A percentile compares a stretch with the other conserved stretches of the same genome.
Conservation (phyloP, 2,329 filamentous ascomycete species). For the Septoria petroselini region DNA sequence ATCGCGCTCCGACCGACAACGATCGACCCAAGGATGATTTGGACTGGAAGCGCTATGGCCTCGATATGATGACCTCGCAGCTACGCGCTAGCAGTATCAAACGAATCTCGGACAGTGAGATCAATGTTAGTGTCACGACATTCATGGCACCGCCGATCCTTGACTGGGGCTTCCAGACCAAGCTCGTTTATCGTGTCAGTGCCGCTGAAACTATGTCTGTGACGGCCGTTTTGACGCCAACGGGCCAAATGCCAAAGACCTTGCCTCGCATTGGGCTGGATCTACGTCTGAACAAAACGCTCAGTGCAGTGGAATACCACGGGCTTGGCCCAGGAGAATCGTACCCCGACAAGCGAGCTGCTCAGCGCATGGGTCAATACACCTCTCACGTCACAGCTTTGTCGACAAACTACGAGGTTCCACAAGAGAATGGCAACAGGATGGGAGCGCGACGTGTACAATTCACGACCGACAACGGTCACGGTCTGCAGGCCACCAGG, state of each 20-base stretch:
- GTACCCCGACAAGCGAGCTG: constrained; percentile 62
- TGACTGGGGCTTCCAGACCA: constrained; percentile 51
- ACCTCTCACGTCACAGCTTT: constrained; percentile 48
- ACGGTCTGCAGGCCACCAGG: constrained; percentile 37
- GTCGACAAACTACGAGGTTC: constrained; percentile 60
- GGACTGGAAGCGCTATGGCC: constrained; percentile 53
- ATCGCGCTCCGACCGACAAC: constrained; percentile 63
- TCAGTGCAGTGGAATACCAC: constrained; percentile 55
- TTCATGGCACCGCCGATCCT: constrained; percentile 56
- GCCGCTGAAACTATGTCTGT: constrained; percentile 3
- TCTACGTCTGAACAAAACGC: constrained; percentile 48
- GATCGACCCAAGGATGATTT: constrained; percentile 53
- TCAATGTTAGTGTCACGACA: constrained; percentile 15
- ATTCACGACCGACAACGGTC: constrained; percentile 25
- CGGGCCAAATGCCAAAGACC: constrained; percentile 46
- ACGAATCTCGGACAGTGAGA: constrained; percentile 27
- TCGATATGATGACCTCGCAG: constrained; percentile 49
- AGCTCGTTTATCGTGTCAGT: constrained; percentile 53
- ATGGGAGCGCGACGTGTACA: constrained; percentile 58
- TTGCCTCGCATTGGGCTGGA: constrained; percentile 61
- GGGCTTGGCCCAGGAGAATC: constrained; percentile 62
- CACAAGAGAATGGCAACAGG: constrained; percentile 64
- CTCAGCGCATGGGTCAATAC: constrained; percentile 55
- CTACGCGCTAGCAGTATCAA: constrained; percentile 44
- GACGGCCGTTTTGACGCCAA: constrained; percentile 7